Evolutionary conservation across 495 filamentous ascomycete genomes (phyloP), one percentile per base, ranked within the genome.

Genomic region (Penicillium angulare): DNA sequence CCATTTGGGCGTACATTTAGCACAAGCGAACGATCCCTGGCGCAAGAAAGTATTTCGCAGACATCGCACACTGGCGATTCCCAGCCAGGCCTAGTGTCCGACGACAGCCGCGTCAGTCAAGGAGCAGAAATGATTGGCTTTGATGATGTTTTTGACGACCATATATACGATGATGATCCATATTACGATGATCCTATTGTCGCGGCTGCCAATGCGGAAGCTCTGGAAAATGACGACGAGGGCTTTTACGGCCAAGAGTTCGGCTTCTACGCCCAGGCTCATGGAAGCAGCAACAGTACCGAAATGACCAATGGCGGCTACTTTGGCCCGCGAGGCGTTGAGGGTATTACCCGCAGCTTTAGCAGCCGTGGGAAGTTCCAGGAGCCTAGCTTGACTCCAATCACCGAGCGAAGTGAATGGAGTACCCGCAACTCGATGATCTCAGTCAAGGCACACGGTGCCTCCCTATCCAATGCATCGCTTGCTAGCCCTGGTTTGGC

Each of bases 211-310:
- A 98, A 98, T 56, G 92, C 92, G 5, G 90, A 92, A 59, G 93
- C 88, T 17, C 78, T 98, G 3, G 93, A 93, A 38, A 89, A 88
- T 53, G 93, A 98, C 57, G 84, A 85, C 13, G 92, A 96, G 41
- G 92, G 88, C 6, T 92, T 90, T 71, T 98, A 98, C 62, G 95
- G 93, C 3, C 86, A 91, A 55, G 93, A 98, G 65, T 98, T 98
- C 56, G 92, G 91, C n/a, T 98, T 98, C 69, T 97, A 93, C 63
- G 89, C 92, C 9, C 68, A 73, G 16, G 80, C 82, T n/a, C 76
- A 83, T 4, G 59, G 76, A 10, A 65, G 65, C 15, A 65, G 65
- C 15, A 65, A 63, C 29, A 63, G 60, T 15, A 65, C 69, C 7
- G 68, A 87, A 35, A 86, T 86, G 53, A 81, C 79, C 16, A 84